phyloP scores from a whole-genome alignment of 495 filamentous ascomycete species.

The Aspergillus indologenus region DNA sequence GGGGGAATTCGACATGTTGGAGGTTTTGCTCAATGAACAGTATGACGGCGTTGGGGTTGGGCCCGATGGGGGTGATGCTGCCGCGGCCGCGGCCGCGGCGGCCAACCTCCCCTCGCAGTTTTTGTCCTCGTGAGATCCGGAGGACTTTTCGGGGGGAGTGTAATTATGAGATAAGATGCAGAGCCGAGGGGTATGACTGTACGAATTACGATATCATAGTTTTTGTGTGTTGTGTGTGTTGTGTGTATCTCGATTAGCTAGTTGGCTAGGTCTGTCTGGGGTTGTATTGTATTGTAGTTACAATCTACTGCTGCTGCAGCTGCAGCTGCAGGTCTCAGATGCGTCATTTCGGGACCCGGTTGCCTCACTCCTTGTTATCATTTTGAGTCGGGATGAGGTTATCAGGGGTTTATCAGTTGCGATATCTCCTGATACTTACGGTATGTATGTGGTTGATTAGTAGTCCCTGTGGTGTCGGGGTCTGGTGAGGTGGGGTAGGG shows the following conservation, averaged over 20 bases:
- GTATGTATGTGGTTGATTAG: no score
- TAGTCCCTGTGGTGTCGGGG: no score
- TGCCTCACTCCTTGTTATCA: background rate
- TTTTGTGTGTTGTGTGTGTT: background rate
- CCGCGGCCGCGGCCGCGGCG: no score
- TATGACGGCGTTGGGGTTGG: constrained; percentile 35
- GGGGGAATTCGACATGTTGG: constrained; percentile 48
- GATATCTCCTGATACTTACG: no score
- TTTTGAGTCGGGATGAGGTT: no score
- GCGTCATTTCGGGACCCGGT: background rate
- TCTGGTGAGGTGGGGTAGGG: no score
- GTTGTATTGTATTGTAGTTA: no score
- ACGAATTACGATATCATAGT: background rate
- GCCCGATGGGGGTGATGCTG: background rate
- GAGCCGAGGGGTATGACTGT: background rate
- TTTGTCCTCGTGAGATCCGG: constrained; percentile 14
- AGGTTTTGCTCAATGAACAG: constrained; percentile 46
- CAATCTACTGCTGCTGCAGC: no score
- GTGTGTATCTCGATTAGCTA: no score
- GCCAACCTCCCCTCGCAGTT: constrained; percentile 17
- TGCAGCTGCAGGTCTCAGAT: background rate
- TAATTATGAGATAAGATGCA: background rate
- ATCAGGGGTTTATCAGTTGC: no score
- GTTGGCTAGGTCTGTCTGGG: no score
- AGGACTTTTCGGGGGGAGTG: no score